Evolutionary conservation across 129 eudicot genomes (phyloP).

Genomic region (Sambucus nigra): DNA sequence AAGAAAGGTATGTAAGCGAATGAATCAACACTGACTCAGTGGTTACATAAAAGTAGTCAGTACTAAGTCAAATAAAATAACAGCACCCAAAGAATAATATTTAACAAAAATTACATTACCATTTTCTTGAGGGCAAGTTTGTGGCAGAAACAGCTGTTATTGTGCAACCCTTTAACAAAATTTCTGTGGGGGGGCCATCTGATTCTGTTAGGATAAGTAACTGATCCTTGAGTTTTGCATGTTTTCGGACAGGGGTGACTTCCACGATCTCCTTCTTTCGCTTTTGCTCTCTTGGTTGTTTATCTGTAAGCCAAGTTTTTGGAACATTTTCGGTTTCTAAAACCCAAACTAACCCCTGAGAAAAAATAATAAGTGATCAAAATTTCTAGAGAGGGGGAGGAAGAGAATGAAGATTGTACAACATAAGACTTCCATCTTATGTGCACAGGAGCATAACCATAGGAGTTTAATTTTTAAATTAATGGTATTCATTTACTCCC

Average conservation of each 20-base stretch:
- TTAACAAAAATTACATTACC: constrained; percentile 33
- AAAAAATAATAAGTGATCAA: neutral
- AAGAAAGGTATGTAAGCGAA: neutral
- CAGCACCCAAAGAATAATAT: constrained; percentile 10
- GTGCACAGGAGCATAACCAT: neutral
- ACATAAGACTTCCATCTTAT: neutral
- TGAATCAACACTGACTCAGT: neutral
- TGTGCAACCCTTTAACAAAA: constrained; percentile 53
- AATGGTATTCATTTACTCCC: too few relatives aligned
- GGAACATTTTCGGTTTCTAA: constrained; percentile 68
- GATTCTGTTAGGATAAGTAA: constrained; percentile 47
- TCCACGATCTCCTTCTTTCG: constrained; percentile 62
- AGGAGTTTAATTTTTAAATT: too few relatives aligned
- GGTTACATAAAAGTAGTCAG: neutral
- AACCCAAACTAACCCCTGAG: constrained; percentile 80
- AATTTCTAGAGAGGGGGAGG: neutral
- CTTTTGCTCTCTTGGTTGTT: constrained; percentile 46
- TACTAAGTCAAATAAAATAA: constrained; percentile 4
- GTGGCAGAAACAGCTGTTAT: constrained; percentile 87
- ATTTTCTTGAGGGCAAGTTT: constrained; percentile 63
- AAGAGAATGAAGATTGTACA: neutral
- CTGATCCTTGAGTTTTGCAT: constrained; percentile 68
- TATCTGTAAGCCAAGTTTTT: constrained; percentile 36
- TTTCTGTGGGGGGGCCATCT: constrained; percentile 45
- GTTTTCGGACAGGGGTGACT: constrained; percentile 63